Evolutionary conservation across 2,329 filamentous ascomycete species (phyloP).

Genomic region (Botrytis pseudocinerea): DNA sequence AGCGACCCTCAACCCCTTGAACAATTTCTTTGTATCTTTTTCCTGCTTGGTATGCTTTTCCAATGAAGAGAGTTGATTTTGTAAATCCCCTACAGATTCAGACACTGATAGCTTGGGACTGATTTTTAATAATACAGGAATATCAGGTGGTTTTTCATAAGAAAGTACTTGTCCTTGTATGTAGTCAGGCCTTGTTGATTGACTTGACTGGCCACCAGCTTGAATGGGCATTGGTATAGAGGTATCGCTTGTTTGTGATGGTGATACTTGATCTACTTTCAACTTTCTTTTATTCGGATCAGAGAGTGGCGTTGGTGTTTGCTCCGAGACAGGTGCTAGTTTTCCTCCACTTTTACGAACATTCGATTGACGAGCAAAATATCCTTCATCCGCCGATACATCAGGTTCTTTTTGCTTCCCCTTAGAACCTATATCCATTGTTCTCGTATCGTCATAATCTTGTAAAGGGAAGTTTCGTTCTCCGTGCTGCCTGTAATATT

Average conservation of each 20-base stretch:
- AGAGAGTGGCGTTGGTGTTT: neutral
- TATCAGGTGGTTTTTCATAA: neutral
- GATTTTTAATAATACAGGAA: conserved; percentile 1
- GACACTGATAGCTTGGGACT: neutral
- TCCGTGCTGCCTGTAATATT: neutral
- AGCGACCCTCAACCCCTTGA: conserved; percentile 56
- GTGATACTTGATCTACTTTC: neutral
- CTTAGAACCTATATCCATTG: neutral
- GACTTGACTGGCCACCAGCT: conserved; percentile 4
- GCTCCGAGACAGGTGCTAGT: neutral
- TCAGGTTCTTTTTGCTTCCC: neutral
- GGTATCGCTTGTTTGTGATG: neutral
- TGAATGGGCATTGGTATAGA: neutral
- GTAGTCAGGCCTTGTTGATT: conserved; percentile 11
- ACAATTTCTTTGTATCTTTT: conserved; percentile 46
- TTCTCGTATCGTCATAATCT: neutral
- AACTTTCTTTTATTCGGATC: conserved; percentile 21
- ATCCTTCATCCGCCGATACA: conserved; percentile 2
- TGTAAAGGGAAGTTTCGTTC: neutral
- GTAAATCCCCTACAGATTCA: neutral
- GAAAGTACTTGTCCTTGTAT: conserved; percentile 8
- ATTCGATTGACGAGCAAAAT: conserved; percentile 11
- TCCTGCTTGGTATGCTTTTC: conserved; percentile 2
- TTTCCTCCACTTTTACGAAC: conserved; percentile 1
- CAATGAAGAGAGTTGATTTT: conserved; percentile 1